A percentile compares a stretch with the other conserved stretches of the same genome.
Evolutionary conservation across 495 filamentous ascomycete species (phyloP).

Genomic region (Aspergillus egyptiacus): DNA sequence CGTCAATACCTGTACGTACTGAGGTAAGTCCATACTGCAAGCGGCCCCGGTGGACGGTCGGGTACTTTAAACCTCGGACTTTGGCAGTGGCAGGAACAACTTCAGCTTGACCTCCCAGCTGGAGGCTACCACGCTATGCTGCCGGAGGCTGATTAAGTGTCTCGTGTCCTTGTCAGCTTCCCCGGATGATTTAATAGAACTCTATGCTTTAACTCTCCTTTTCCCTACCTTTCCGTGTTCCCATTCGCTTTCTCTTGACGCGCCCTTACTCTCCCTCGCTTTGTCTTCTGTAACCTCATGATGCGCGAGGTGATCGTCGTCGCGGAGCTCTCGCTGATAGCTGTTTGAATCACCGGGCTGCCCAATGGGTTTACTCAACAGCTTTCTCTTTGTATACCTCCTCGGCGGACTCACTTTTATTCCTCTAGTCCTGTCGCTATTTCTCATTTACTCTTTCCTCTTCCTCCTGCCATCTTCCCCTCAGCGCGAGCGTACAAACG

Average conservation of each 20-base stretch:
- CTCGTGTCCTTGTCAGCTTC: conserved; percentile 1
- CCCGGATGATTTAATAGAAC: neutral
- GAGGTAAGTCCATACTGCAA: neutral
- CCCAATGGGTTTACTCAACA: conserved; percentile 62
- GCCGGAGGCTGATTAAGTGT: neutral
- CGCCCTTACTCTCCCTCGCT: conserved; percentile 11
- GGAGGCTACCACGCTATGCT: too few relatives aligned
- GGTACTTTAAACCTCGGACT: too few relatives aligned
- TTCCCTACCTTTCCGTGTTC: neutral
- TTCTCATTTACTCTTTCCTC: conserved; percentile 64
- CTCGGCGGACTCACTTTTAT: conserved; percentile 89
- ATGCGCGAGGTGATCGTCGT: conserved; percentile 32
- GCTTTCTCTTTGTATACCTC: conserved; percentile 70
- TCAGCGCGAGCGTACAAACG: conserved; percentile 33
- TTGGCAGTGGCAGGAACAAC: too few relatives aligned
- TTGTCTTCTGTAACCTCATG: conserved; percentile 13
- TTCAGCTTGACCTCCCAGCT: too few relatives aligned
- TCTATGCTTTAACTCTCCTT: neutral
- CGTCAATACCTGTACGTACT: neutral
- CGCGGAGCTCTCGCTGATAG: conserved; percentile 28
- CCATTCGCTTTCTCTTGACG: neutral
- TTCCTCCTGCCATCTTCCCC: conserved; percentile 50
- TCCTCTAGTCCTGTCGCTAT: conserved; percentile 59
- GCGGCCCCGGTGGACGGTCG: too few relatives aligned
- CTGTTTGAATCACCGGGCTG: conserved; percentile 30